Percentiles rank a stretch among this genome's conserved stretches.
These are phyloP conservation scores for Astrephomene gubernaculifera DNA, from an alignment of 139 green algal species.

Conservation along the genomic window DNA sequence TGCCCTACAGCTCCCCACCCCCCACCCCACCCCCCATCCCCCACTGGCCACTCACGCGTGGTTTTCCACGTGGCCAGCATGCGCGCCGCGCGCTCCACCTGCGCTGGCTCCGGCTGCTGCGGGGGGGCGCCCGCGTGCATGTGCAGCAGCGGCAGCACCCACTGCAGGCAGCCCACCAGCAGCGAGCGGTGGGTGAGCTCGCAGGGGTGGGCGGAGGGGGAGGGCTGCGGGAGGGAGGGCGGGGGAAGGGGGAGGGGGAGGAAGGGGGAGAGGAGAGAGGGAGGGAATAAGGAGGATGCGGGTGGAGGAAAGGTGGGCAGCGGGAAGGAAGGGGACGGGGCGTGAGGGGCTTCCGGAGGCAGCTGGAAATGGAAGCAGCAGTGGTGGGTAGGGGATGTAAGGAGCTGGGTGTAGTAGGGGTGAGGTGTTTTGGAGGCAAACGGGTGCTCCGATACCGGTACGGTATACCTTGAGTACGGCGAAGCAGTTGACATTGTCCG, in stretches of 20 bases:
- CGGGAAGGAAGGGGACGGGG: neutral
- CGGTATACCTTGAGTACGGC: conserved; percentile 18
- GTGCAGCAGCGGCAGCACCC: conserved; percentile 17
- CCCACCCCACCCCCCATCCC: neutral
- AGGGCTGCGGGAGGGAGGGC: neutral
- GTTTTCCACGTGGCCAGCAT: conserved; percentile 16
- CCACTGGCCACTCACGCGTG: conserved; percentile 14
- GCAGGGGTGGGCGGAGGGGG: neutral
- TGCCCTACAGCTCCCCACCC: neutral
- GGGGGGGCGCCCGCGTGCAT: too few species aligned
- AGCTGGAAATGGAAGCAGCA: neutral
- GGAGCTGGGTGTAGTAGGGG: neutral
- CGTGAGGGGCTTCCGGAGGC: neutral
- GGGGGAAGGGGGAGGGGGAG: neutral
- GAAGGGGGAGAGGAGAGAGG: neutral
- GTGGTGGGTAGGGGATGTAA: neutral
- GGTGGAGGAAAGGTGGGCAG: neutral
- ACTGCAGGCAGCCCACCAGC: conserved; percentile 14
- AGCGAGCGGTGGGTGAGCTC: conserved; percentile 8
- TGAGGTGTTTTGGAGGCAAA: too few species aligned
- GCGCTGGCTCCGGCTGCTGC: neutral
- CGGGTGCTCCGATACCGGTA: too few species aligned
- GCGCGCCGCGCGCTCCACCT: neutral
- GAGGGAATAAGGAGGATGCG: neutral
- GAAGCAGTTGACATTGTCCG: conserved; percentile 3